Evolutionary conservation across 192 early-diverging fungal genomes (phyloP).

Genomic region (Backusella psychrophila): DNA sequence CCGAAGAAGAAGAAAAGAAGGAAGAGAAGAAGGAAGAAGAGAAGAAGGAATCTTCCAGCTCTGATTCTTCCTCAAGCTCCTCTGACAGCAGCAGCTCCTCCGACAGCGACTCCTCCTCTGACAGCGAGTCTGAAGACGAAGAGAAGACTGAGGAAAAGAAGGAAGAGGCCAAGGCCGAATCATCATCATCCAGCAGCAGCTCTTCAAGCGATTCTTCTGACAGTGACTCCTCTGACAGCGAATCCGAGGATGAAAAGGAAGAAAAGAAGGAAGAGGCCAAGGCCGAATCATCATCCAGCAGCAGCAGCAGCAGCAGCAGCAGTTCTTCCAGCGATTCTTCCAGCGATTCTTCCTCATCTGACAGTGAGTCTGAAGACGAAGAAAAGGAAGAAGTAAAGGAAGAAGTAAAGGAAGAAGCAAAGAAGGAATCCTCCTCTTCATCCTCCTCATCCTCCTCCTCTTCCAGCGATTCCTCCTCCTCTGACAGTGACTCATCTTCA

Average conservation of each 20-base stretch:
- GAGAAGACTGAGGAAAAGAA: background rate
- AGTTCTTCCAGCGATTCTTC: background rate
- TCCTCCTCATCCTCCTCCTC: background rate
- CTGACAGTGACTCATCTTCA: slow-evolving; percentile 14
- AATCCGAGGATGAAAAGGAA: slow-evolving; percentile 1
- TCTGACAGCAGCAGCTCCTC: slow-evolving; percentile 20
- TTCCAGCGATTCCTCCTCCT: slow-evolving; percentile 27
- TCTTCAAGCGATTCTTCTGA: slow-evolving; percentile 14
- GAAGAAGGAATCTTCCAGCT: slow-evolving; percentile 34
- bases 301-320: background rate
- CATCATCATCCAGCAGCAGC: background rate
- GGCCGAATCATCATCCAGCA: background rate
- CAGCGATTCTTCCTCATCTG: slow-evolving; percentile 14
- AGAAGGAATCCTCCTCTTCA: background rate
- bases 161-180: background rate
- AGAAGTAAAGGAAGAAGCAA: background rate
- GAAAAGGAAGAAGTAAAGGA: background rate
- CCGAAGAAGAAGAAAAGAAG: slow-evolving; percentile 20
- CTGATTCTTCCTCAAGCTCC: slow-evolving; percentile 4
- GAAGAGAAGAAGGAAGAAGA: slow-evolving; percentile 17
- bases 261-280: background rate
- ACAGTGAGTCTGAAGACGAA: slow-evolving; percentile 14
- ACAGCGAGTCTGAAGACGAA: slow-evolving; percentile 16
- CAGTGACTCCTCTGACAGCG: slow-evolving; percentile 14
- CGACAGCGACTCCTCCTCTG: slow-evolving; percentile 6